Base-by-base conservation (phyloP, 768 basidiomycete species). In the Tricholoma sp. region DNA sequence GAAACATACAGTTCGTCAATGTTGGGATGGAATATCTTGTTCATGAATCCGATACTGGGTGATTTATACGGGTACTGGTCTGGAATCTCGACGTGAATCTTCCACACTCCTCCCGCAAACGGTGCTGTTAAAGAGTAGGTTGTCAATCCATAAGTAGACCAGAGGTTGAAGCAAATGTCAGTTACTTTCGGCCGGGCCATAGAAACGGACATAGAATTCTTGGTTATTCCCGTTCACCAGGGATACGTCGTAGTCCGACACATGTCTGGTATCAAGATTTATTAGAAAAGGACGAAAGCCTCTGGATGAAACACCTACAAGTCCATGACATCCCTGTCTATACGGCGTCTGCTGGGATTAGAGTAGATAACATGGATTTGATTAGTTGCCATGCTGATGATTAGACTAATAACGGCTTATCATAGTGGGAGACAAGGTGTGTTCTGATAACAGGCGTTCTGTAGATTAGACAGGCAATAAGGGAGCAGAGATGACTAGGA, bases 21-120 rank as follows among this genome's bases (percentile, higher is more conserved):
- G 69, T 99, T 99, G 18, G 97, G 97, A 66, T 98, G 97, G 70
- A 97, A 98, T 71, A 99, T 98, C 88, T 98, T 98, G 83, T 99
- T 99, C 93, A 97, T 95, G 75, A 99, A 99, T 1, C 97, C 97
- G 63, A 99, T 99, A 69, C 92, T 94, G 5, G 97, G 97, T 27
- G 93, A 96, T 74, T 98, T 98, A 84, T 89, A 99, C 2, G 97
- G 97, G 69, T 98, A 99, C 72, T 97, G 94, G 62, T 98, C 94
- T 21, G 96, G 97, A 19, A 99, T 81, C 70, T 99, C 97, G 57
- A 99, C 97, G 67, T 99, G 97, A 59, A 99, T 95, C 82, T 96
- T 97, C 97, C 97, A 99, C 55, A 94, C 89, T 35, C 97, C 97
- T 39, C 91, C 91, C n/a, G 91, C 86, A 68, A 98, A 98, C 5